Evolutionary conservation across 176 grass and related monocot species (phyloP).

Genomic region (Aegilops sharonensis): DNA sequence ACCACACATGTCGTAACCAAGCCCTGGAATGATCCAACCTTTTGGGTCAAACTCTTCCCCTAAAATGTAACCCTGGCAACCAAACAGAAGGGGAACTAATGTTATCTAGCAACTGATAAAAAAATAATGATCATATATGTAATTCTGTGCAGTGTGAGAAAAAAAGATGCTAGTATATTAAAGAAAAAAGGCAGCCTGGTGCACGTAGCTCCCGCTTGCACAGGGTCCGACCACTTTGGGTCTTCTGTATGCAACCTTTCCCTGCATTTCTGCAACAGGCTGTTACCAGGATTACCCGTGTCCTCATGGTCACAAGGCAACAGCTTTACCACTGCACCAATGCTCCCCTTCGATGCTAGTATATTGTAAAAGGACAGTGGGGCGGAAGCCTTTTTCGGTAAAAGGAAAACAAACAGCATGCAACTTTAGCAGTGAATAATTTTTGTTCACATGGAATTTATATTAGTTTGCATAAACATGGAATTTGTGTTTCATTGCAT

Average conservation of each 20-base stretch:
- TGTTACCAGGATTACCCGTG: too few relatives aligned
- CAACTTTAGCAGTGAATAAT: background rate
- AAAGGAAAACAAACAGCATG: background rate
- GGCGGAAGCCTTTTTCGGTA: too few relatives aligned
- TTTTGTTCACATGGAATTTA: background rate
- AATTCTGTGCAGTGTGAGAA: background rate
- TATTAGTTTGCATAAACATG: slow-evolving; percentile 4
- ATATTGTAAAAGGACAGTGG: too few relatives aligned
- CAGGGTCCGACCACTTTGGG: too few relatives aligned
- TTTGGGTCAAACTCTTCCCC: slow-evolving; percentile 48
- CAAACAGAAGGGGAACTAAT: slow-evolving; percentile 9
- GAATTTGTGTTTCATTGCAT: background rate
- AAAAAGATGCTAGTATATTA: background rate
- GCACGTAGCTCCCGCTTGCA: too few relatives aligned
- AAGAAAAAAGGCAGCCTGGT: too few relatives aligned
- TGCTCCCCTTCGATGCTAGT: too few relatives aligned
- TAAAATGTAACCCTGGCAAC: slow-evolving; percentile 67
- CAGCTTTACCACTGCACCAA: too few relatives aligned
- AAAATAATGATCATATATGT: background rate
- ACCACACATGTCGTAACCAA: slow-evolving; percentile 15
- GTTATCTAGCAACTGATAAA: slow-evolving; percentile 1
- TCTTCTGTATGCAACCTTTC: too few relatives aligned
- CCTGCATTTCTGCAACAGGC: too few relatives aligned
- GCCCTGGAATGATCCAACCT: slow-evolving; percentile 62
- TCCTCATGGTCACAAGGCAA: too few relatives aligned